Conservation (phyloP, 2,329 filamentous ascomycete genomes). For the Aspergillus latus region DNA sequence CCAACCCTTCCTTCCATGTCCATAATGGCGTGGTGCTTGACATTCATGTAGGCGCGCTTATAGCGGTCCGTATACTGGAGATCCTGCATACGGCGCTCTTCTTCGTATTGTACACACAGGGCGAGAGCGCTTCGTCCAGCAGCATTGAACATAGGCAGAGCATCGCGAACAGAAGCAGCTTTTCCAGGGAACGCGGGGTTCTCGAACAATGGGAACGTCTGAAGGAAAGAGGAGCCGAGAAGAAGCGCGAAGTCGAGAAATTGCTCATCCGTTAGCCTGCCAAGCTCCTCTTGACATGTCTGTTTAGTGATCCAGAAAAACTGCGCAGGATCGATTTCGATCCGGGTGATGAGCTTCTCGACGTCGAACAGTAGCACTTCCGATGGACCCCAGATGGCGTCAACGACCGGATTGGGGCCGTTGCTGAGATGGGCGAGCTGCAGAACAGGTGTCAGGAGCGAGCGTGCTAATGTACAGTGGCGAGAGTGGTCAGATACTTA, state of each 20-base stretch:
- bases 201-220: conserved; percentile 74
- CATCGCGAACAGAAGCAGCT: conserved; percentile 66
- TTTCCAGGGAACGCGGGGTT: conserved; percentile 58
- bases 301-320: conserved; percentile 67
- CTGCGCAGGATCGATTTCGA: conserved; percentile 58
- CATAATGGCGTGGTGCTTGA: conserved; percentile 85
- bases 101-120: conserved; percentile 75
- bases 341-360: conserved; percentile 66
- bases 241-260: conserved; percentile 84
- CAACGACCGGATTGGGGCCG: conserved; percentile 65
- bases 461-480: not conserved
- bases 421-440: conserved; percentile 73
- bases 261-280: conserved; percentile 63
- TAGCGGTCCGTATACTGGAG: conserved; percentile 82
- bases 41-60: conserved; percentile 77
- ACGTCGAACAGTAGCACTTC: conserved; percentile 85
- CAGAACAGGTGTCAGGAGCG: conserved; percentile 8
- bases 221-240: conserved; percentile 76
- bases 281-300: conserved; percentile 68
- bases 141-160: conserved; percentile 71
- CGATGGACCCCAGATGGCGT: conserved; percentile 78
- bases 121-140: conserved; percentile 67
- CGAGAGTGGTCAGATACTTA: conserved; percentile 41
- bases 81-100: conserved; percentile 70
- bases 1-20: conserved; percentile 73